A percentile compares a stretch with the other conserved stretches of the same genome.
phyloP scores from a whole-genome alignment of 1,284 basidiomycete genomes.

The Tilletia indica region DNA sequence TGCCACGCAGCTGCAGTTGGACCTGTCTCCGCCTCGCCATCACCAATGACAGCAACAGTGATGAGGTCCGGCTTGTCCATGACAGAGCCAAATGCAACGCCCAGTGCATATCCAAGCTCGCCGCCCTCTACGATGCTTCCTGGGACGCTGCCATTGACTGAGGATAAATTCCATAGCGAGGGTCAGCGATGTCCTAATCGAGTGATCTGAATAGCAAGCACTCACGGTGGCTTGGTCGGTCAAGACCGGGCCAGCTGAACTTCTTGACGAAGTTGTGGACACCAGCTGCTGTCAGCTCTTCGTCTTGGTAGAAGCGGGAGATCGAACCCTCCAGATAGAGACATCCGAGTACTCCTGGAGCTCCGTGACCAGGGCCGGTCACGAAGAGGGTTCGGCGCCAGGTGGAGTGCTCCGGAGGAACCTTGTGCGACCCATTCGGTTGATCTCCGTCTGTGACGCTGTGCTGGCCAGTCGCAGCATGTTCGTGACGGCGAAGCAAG shows the following conservation, averaged over 20 bases:
- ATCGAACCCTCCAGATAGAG: constrained; percentile 80
- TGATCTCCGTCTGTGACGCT: constrained; percentile 58
- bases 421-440: not conserved
- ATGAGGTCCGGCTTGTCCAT: constrained; percentile 86
- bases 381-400: constrained; percentile 64
- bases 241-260: constrained; percentile 69
- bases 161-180: no score
- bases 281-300: constrained; percentile 67
- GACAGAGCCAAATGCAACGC: constrained; percentile 69
- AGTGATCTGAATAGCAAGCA: not conserved
- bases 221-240: constrained; percentile 57
- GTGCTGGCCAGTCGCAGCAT: not conserved
- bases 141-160: constrained; percentile 72
- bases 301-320: constrained; percentile 70
- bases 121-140: constrained; percentile 85
- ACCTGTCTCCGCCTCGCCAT: constrained; percentile 80
- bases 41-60: constrained; percentile 75
- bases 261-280: constrained; percentile 67
- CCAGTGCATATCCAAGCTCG: constrained; percentile 62
- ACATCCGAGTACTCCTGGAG: constrained; percentile 74
- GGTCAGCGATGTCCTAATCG: not conserved
- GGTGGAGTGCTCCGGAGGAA: constrained; percentile 58
- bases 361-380: constrained; percentile 57
- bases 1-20: constrained; percentile 67
- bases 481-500: constrained; percentile 60